These are phyloP conservation scores for Aquilaria agallochum DNA, from an alignment of 441 rosid genomes.

Conservation along the genomic window DNA sequence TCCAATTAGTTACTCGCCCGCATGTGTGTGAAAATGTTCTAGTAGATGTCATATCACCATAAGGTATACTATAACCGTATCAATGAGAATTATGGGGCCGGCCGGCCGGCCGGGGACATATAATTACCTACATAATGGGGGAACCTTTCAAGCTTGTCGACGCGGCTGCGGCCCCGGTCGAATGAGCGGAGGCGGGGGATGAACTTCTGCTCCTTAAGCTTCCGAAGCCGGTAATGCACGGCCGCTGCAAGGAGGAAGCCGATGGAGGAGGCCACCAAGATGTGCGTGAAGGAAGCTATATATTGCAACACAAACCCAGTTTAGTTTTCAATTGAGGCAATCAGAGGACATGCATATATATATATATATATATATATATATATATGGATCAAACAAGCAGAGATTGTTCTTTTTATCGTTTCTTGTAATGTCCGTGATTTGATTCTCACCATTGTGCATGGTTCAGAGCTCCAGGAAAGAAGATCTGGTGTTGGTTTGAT, in stretches of 20 bases:
- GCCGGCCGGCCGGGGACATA: too few relatives aligned
- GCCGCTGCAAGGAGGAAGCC: constrained; percentile 66
- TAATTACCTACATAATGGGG: constrained; percentile 89
- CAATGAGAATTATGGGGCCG: too few relatives aligned
- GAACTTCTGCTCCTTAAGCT: constrained; percentile 57
- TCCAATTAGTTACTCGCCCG: too few relatives aligned
- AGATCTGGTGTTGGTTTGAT: constrained; percentile 10
- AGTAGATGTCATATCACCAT: too few relatives aligned
- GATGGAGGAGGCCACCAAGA: constrained; percentile 62
- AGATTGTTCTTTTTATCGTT: too few relatives aligned
- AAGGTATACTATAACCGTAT: too few relatives aligned
- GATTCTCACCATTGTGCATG: constrained; percentile 41
- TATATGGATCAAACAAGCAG: too few relatives aligned
- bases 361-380: too few relatives aligned
- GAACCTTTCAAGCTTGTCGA: constrained; percentile 85
- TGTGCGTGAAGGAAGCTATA: constrained; percentile 44
- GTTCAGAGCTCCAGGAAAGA: constrained; percentile 16
- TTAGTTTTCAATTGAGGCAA: too few relatives aligned
- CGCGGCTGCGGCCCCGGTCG: constrained; percentile 32
- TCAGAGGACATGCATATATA: too few relatives aligned
- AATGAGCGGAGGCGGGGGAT: constrained; percentile 54
- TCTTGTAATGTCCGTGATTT: neutral
- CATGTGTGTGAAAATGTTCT: too few relatives aligned
- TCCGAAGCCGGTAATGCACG: constrained; percentile 41
- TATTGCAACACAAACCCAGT: too few relatives aligned